phyloP scores from a whole-genome alignment of 352 stramenopile species.

The Hyaloperonospora brassicae region DNA sequence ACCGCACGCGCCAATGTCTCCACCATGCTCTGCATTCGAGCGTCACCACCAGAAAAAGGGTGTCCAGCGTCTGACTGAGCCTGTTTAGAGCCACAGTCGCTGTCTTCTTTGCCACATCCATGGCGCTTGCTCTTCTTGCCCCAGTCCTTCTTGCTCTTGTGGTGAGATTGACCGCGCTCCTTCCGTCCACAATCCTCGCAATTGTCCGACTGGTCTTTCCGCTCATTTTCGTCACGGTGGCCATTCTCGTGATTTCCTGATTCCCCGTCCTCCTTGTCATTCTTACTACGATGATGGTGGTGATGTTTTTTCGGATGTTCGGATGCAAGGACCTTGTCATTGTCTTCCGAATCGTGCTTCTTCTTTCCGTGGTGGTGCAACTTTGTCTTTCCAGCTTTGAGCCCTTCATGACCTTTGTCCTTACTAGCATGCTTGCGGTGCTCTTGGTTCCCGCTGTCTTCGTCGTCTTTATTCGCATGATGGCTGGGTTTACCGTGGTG shows the following conservation, averaged over 20 bases:
- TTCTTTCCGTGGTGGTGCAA: slow-evolving; percentile 1
- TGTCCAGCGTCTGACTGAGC: slow-evolving; percentile 9
- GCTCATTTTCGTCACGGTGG: too few relatives aligned
- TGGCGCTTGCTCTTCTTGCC: slow-evolving; percentile 6
- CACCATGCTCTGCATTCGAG: slow-evolving; percentile 19
- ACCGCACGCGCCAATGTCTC: slow-evolving; percentile 23
- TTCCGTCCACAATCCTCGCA: slow-evolving; percentile 8
- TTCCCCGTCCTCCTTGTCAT: too few relatives aligned
- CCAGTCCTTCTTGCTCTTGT: slow-evolving; percentile 15
- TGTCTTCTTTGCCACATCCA: slow-evolving; percentile 9
- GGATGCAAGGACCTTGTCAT: slow-evolving; percentile 1
- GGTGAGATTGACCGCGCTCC: slow-evolving; percentile 2
- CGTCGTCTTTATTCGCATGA: background rate
- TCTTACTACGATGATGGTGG: background rate
- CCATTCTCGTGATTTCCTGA: too few relatives aligned
- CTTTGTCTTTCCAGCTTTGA: slow-evolving; percentile 8
- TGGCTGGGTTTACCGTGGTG: background rate
- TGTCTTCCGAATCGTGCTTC: slow-evolving; percentile 5
- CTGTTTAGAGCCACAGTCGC: slow-evolving; percentile 8
- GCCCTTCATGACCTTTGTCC: slow-evolving; percentile 13
- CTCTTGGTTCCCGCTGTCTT: slow-evolving; percentile 3
- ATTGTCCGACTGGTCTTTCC: background rate
- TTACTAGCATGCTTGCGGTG: slow-evolving; percentile 12
- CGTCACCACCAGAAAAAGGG: slow-evolving; percentile 23
- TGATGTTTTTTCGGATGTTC: slow-evolving; percentile 3